Percentiles rank a stretch among this genome's conserved stretches.
These are phyloP conservation scores for Trifolium repens DNA, from an alignment of 306 rosid genomes.

Conservation along the genomic window DNA sequence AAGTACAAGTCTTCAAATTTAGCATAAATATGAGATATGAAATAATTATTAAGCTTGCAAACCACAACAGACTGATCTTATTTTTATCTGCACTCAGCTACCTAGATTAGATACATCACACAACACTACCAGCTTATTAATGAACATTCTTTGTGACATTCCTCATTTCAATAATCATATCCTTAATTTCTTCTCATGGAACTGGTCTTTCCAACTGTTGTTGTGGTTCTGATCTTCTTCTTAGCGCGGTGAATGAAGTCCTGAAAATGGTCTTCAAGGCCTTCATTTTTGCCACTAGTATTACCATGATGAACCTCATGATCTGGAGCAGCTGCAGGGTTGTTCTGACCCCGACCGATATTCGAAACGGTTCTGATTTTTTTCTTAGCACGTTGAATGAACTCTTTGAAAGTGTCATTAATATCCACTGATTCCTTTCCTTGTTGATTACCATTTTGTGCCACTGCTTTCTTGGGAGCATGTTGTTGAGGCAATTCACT, in stretches of 20 bases:
- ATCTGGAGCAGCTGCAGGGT: constrained; percentile 31
- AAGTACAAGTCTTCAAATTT: constrained; percentile 15
- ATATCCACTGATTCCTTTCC: constrained; percentile 36
- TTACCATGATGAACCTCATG: constrained; percentile 23
- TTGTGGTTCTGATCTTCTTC: constrained; percentile 54
- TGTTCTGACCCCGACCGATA: constrained; percentile 38
- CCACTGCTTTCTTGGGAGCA: neutral
- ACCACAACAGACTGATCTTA: constrained; percentile 13
- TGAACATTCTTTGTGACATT: neutral
- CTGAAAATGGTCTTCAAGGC: constrained; percentile 46
- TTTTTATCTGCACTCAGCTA: constrained; percentile 26
- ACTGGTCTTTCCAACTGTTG: constrained; percentile 40
- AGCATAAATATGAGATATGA: neutral
- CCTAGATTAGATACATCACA: neutral
- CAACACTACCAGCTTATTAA: constrained; percentile 18
- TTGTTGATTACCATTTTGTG: constrained; percentile 24
- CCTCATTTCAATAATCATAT: neutral
- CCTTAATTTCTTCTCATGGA: constrained; percentile 50
- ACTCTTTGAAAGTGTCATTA: constrained; percentile 51
- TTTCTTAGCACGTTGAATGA: constrained; percentile 41
- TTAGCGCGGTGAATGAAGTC: constrained; percentile 52
- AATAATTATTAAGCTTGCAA: constrained; percentile 10
- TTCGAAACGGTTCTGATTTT: constrained; percentile 48
- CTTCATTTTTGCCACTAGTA: constrained; percentile 33
- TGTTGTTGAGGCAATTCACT: constrained; percentile 28